Base-by-base conservation (phyloP, 2,329 filamentous ascomycete species). In the Juglanconis sp. region DNA sequence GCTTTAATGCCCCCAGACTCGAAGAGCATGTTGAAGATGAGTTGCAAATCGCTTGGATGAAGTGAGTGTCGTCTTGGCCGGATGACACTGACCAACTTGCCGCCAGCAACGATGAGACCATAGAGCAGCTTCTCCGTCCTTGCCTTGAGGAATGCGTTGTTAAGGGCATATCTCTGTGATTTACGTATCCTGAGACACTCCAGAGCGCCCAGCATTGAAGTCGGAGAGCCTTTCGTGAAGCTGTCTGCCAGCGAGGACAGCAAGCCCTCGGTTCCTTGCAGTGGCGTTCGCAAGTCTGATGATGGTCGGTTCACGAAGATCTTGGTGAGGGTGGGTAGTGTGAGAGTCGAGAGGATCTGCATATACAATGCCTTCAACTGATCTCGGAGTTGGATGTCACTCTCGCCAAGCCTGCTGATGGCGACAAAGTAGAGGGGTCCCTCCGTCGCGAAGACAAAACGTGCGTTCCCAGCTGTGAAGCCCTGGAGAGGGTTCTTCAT, bases 21-120 rank as follows among this genome's bases (percentile, higher is more conserved):
- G 69, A 99, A 99, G 2, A 99, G 86, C 96, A 99, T 99, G 71
- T 98, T 98, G 81, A 99, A 99, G 63, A 99, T 93, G 50, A 99
- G 84, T 70, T 97, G 94, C 31, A 99, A 81, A 71, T 99, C 95
- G 64, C 93, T 94, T 0, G 96, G 95, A 68, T 99, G 96, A 2
- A 99, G 81, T 0, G 93, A 97, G 73, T 99, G 95, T 60, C 95
- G 91, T 67, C 96, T 93, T 5, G 96, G 96, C 42, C 95, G 84
- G 60, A 98, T 90, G 42, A 99, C 96, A 71, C 93, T 97, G 65
- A 99, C 95, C 5, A 99, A 87, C 68, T 90, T 89, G 5, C 93
- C 94, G 11, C 93, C 92, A 4, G 95, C 95, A 15, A 97, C 94
- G 62, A 99, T 88, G 11, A 99, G 82, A 1, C 95, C 95, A 67